Conservation (phyloP, 177 flowering plant genomes). For the Vitis hybrid region DNA sequence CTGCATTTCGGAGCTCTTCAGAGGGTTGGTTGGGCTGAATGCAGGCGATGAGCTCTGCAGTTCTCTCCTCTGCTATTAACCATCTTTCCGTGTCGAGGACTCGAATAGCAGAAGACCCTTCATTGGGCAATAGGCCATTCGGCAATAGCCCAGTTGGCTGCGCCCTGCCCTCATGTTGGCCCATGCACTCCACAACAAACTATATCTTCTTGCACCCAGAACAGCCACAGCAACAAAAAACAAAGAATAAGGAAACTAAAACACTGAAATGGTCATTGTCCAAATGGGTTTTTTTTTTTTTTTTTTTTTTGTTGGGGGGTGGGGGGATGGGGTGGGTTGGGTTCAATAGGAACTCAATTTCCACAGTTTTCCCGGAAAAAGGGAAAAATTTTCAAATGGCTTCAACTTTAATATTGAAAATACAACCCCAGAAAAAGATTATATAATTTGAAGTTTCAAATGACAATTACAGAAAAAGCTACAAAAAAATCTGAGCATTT, state of each 20-base stretch:
- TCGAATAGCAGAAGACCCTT: slow-evolving; percentile 52
- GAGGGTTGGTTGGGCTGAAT: slow-evolving; percentile 91
- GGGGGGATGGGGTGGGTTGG: too few relatives aligned
- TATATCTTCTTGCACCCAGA: neutral
- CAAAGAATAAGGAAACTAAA: neutral
- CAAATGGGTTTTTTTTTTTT: too few relatives aligned
- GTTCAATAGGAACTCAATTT: too few relatives aligned
- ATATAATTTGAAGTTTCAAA: too few relatives aligned
- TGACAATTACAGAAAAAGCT: too few relatives aligned
- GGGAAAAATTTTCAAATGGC: too few relatives aligned
- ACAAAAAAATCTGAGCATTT: too few relatives aligned
- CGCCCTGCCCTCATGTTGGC: slow-evolving; percentile 78
- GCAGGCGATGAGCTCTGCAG: slow-evolving; percentile 82
- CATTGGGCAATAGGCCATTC: slow-evolving; percentile 77
- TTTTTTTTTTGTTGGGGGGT: too few relatives aligned
- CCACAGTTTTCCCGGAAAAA: too few relatives aligned
- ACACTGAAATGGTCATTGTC: too few relatives aligned
- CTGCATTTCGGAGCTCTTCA: slow-evolving; percentile 82
- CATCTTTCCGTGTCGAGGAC: slow-evolving; percentile 72
- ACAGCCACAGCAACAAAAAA: neutral
- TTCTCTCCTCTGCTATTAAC: slow-evolving; percentile 84
- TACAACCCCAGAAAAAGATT: too few relatives aligned
- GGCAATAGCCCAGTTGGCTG: slow-evolving; percentile 79
- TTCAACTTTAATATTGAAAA: too few relatives aligned
- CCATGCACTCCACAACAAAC: slow-evolving; percentile 56